Conservation (phyloP, 1,139 yeast genomes). For the Candida sp. region DNA sequence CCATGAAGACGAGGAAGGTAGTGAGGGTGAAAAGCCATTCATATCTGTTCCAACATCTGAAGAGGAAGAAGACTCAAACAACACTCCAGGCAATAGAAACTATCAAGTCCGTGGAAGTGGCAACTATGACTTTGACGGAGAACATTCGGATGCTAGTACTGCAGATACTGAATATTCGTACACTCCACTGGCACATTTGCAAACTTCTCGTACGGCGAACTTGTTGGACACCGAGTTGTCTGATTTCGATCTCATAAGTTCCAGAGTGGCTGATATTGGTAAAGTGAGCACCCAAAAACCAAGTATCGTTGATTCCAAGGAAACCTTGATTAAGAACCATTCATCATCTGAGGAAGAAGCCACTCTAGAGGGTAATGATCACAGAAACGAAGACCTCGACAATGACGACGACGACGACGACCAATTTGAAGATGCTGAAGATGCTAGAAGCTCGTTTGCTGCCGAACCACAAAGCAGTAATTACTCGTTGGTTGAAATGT, state of each 20-base stretch:
- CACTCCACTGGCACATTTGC: slow-evolving; percentile 8
- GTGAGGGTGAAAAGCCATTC: slow-evolving; percentile 7
- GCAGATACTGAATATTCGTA: slow-evolving; percentile 21
- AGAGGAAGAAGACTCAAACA: slow-evolving; percentile 21
- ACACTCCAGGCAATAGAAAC: slow-evolving; percentile 17
- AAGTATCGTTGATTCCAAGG: slow-evolving; percentile 32
- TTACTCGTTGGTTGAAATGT: slow-evolving; percentile 2
- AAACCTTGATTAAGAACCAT: slow-evolving; percentile 22
- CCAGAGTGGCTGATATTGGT: slow-evolving; percentile 37
- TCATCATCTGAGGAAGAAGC: slow-evolving; percentile 2
- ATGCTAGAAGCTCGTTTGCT: slow-evolving; percentile 8
- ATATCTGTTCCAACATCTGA: slow-evolving; percentile 7
- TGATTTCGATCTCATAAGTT: slow-evolving; percentile 34
- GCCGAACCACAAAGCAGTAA: slow-evolving; percentile 5
- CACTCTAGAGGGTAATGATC: slow-evolving; percentile 5
- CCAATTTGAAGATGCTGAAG: slow-evolving; percentile 15
- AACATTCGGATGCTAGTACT: slow-evolving; percentile 27
- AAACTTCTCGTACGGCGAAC: slow-evolving; percentile 1
- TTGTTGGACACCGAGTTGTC: slow-evolving; percentile 29
- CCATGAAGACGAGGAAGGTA: slow-evolving; percentile 13
- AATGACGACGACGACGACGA: slow-evolving; percentile 10
- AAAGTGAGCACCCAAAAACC: slow-evolving; percentile 27
- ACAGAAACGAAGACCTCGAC: slow-evolving; percentile 3
- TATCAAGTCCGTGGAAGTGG: slow-evolving; percentile 19
- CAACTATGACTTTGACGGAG: slow-evolving; percentile 21